Evolutionary conservation across 78 protist genomes (phyloP).

Genomic region (Acrasis kona): DNA sequence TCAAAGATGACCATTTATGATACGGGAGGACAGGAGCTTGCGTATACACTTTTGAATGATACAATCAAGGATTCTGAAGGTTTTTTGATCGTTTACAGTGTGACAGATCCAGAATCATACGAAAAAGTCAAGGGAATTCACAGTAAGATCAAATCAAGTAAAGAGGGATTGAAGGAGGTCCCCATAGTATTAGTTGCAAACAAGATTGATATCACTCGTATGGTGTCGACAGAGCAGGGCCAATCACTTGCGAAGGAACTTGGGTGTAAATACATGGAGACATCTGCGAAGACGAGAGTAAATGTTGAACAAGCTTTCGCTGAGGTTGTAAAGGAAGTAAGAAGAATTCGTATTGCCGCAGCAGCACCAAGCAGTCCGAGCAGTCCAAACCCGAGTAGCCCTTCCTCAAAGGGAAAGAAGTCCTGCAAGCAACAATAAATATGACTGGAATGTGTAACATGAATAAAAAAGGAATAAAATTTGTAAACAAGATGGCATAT

Average conservation of each 20-base stretch:
- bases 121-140: constrained; percentile 51
- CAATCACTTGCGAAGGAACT: not conserved
- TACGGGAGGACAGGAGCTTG: constrained; percentile 73
- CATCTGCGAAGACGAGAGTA: not conserved
- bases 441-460: too few species aligned
- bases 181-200: not conserved
- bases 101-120: constrained; percentile 45
- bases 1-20: constrained; percentile 22
- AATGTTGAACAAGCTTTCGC: not conserved
- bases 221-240: not conserved
- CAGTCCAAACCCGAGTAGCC: too few species aligned
- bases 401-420: too few species aligned
- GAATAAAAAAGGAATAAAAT: too few species aligned
- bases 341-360: too few species aligned
- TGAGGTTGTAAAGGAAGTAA: constrained; percentile 16
- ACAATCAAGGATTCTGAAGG: constrained; percentile 74
- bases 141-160: constrained; percentile 30
- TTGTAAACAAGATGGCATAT: too few species aligned
- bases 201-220: not conserved
- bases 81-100: constrained; percentile 65
- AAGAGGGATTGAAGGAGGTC: constrained; percentile 80
- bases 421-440: too few species aligned
- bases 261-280: not conserved
- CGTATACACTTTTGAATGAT: constrained; percentile 54
- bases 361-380: too few species aligned